phyloP scores from a whole-genome alignment of 306 rosid species.

The Potentilla sterilis region DNA sequence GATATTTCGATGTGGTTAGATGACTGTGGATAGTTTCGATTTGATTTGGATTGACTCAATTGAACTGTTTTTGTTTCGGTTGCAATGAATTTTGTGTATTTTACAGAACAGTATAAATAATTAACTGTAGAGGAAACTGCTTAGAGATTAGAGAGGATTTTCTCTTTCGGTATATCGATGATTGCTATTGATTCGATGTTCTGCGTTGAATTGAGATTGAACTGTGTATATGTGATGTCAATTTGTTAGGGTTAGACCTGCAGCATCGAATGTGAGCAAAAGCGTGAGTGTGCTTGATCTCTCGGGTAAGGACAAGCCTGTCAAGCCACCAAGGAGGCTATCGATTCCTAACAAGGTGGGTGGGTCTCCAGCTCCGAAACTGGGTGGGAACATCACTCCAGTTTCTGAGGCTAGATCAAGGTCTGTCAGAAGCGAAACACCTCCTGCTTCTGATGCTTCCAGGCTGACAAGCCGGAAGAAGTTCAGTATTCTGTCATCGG shows the following conservation, averaged over 20 bases:
- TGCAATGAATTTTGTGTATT: no score
- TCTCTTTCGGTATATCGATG: not conserved
- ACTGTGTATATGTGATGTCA: not conserved
- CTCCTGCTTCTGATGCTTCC: constrained; percentile 62
- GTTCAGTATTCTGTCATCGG: constrained; percentile 57
- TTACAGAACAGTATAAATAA: no score
- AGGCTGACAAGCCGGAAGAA: constrained; percentile 47
- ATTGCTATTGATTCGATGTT: not conserved
- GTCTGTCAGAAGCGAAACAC: constrained; percentile 57
- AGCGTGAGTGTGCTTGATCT: constrained; percentile 77
- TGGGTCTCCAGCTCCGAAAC: constrained; percentile 51
- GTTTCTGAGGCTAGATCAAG: constrained; percentile 58
- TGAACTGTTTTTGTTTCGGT: not conserved
- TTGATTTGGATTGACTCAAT: not conserved
- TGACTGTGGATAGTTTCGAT: not conserved
- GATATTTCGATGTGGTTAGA: no score
- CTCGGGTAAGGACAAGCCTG: constrained; percentile 72
- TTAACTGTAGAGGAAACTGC: not conserved
- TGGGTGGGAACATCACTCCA: constrained; percentile 59
- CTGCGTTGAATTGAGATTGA: not conserved
- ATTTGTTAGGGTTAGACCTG: constrained; percentile 47
- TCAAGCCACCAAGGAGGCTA: constrained; percentile 87
- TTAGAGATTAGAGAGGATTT: not conserved
- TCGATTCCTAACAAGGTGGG: constrained; percentile 63
- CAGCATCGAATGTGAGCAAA: constrained; percentile 57